Base-by-base conservation (phyloP, 2,329 filamentous ascomycete genomes). In the Microascus cirrosus region DNA sequence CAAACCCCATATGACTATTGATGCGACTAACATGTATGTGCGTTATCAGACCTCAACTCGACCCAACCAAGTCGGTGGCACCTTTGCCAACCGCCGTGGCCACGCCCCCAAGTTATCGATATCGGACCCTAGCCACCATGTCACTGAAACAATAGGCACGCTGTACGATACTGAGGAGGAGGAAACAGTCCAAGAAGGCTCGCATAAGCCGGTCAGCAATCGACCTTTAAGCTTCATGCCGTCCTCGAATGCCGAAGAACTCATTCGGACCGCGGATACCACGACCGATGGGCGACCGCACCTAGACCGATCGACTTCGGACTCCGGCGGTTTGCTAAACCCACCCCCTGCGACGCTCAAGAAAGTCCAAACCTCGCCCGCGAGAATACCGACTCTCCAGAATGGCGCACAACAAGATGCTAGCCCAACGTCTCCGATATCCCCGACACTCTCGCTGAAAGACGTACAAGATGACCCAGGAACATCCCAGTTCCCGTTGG, bases 111-210 rank as follows among this genome's bases (percentile, higher is more conserved):
- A 83, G 65, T 74, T 83, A 55, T 84, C 81, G 59, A 84, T 95
- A 70, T 94, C 89, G 71, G 91, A 96, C 73, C 88, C 92, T 61
- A 90, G 82, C 73, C 90, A 96, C 74, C 92, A 96, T 81, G 90
- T 96, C 69, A 96, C 91, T 59, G 92, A 96, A 71, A 88, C 90
- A 60, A 95, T 96, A 71, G 90, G 90, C 56, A 91, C 91, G 65
- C 82, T 95, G 73, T 96, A 96, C 73, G 89, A 88, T 66, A 87
- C 90, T 67, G 82, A 84, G 66, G 83, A 85, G 63, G 82, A 89
- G 65, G 79, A 82, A 64, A 82, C 73, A 2, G 80, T 83, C 62
- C 82, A 72, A 18, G 75, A 76, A 60, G 71, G 73, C 15, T 45
- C 45, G 39, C 42, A 20, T 15, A 39, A 42, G 4, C 51, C 52